Evolutionary conservation across 345 rosid genomes (phyloP), one percentile per base, ranked within the genome.

Genomic region (Populus deltoides): DNA sequence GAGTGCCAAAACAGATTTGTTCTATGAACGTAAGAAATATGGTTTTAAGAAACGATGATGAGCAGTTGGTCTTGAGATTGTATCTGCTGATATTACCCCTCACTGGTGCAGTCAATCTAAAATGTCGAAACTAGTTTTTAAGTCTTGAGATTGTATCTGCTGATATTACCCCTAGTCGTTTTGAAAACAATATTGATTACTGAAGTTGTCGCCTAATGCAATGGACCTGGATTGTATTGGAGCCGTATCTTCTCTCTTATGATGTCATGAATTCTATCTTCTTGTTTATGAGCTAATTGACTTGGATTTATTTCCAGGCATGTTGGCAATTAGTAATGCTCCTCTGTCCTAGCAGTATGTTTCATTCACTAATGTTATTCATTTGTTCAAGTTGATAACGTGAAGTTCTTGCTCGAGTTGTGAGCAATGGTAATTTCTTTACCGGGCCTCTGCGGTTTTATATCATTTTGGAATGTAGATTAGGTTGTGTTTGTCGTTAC

Each of bases 21-120:
- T 86, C 78, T 86, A 86, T 0, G 85, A 86, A 33, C 85, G 84
- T 6, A 86, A 86, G 85, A 86, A 86, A 79, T 86, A 83, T 66
- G 88, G 88, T 72, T 86, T 83, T 33, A 86, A 86, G 85, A 86
- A 86, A 81, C 66, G 88, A 73, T 86, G 83, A 81, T 77, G 17
- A 24, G 27, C 67, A 29, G 70, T 12, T n/a, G 25, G 22, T 51
- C 16, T 27, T 27, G 27, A 27, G 27, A 27, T 27, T 27, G 27
- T 27, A 27, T 27, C 27, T 27, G 27, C 27, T 27, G 27, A 27
- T 27, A 27, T 27, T 27, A 27, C 27, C 27, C 49, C 11, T 25
- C 20, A 5, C 33, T 35, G n/a, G 31, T 22, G 47, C 27, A 13
- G 6, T 7, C 33, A 39, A 5, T 67, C 41, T 67, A 5, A 70